phyloP scores from a whole-genome alignment of 352 stramenopile genomes.

The Pythium angustatum region DNA sequence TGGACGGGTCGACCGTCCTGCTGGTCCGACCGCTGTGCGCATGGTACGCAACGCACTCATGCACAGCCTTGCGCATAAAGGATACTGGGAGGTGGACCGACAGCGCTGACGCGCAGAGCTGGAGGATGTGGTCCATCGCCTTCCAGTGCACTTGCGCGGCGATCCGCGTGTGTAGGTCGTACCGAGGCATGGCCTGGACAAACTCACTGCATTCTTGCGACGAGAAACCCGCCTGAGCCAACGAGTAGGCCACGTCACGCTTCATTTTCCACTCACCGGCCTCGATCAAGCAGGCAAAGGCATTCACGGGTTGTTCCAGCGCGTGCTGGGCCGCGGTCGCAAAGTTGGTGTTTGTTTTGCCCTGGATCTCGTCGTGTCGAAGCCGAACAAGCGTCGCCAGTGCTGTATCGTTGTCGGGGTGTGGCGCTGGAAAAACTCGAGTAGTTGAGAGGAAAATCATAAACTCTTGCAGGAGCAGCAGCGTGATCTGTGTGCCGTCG shows the following conservation, averaged over 20 bases:
- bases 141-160: conserved; percentile 15
- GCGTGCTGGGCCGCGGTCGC: conserved; percentile 11
- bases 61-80: conserved; percentile 29
- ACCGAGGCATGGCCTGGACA: conserved; percentile 21
- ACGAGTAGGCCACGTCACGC: conserved; percentile 27
- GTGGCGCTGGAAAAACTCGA: conserved; percentile 23
- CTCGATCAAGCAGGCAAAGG: conserved; percentile 19
- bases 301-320: conserved; percentile 12
- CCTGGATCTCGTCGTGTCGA: conserved; percentile 27
- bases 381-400: conserved; percentile 24
- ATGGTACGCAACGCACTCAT: conserved; percentile 27
- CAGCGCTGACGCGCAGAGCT: conserved; percentile 18
- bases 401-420: conserved; percentile 27
- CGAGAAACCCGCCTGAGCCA: conserved; percentile 27
- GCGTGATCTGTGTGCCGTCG: not conserved
- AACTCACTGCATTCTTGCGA: conserved; percentile 27
- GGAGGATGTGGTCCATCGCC: conserved; percentile 29
- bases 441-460: conserved; percentile 23
- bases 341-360: conserved; percentile 1
- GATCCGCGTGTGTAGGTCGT: not conserved
- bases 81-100: conserved; percentile 21
- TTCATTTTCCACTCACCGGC: conserved; percentile 36
- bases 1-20: not conserved
- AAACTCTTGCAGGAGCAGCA: conserved; percentile 26
- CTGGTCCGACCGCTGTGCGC: not conserved